Base-by-base conservation (phyloP, 345 rosid genomes). In the Kandelia obovata region DNA sequence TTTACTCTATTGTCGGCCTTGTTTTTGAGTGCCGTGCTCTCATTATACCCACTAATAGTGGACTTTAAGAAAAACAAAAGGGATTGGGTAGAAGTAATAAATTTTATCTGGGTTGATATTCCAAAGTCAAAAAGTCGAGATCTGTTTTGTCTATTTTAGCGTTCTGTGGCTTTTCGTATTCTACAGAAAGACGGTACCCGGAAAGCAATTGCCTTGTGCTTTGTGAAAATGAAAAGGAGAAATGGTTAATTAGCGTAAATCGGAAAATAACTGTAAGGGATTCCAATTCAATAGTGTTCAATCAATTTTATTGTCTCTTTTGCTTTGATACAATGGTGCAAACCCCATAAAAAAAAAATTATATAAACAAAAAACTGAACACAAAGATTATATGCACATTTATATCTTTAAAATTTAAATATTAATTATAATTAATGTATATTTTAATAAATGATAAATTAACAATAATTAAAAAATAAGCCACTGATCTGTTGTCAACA, bases 21-120 rank as follows among this genome's bases (percentile, higher is more conserved):
- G 49, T 17, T 43, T 43, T 43, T 0, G 59, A 39, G 31, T n/a
- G 35, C 1, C 26, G 51, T 52, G 66, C 21, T 75, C 25, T 43
- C 49, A 75, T 65, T 61, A 59, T 16, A n/a, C 60, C 79, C 75
- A 56, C 71, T 61, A 67, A 71, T 77, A 66, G 51, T 67, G 80
- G 65, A 2, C n/a, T n/a, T n/a, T n/a, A 75, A 81, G 75, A 59
- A 65, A 52, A 74, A 75, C 71, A 58, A 58, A 65, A 43, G 34
- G 64, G 70, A 69, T 76, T n/a, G 71, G 21, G 53, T 10, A 43
- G 26, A 34, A 53, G n/a, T 39, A 61, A 43, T 43, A 43, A 43
- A 43, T 43, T 43, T 43, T 43, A 43, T 0, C 26, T 65, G 27
- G 23, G 51, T 52, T 21, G 17, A 30, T 62, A 53, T 62, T 35